Evolutionary conservation across 108 stramenopile genomes (phyloP).

Genomic region (Cyclotella atomus): DNA sequence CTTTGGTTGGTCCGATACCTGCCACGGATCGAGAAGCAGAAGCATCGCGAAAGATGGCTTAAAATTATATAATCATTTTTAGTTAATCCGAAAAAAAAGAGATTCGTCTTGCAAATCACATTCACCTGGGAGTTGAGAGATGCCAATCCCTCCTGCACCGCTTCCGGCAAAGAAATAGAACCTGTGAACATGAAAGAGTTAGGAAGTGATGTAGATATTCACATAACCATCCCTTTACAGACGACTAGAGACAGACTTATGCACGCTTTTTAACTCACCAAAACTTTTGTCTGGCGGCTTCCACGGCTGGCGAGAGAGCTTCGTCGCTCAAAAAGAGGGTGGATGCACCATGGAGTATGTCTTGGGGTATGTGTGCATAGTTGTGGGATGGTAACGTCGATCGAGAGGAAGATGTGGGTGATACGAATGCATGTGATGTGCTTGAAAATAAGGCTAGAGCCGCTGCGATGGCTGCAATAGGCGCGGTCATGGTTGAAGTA

Average conservation of each 20-base stretch:
- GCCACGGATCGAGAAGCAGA: conserved; percentile 27
- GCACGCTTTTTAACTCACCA: no score
- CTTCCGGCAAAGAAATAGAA: conserved; percentile 51
- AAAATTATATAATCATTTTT: no score
- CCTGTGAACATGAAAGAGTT: no score
- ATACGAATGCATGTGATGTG: background rate
- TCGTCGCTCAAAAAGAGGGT: conserved; percentile 1
- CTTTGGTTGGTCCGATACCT: conserved; percentile 15
- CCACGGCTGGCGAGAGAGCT: conserved; percentile 18
- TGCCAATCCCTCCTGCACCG: conserved; percentile 55
- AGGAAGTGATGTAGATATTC: no score
- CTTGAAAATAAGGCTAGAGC: conserved; percentile 1
- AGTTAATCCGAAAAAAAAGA: no score
- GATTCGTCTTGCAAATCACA: no score
- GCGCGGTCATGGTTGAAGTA: background rate
- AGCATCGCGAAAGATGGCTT: conserved; percentile 40
- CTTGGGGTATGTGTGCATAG: background rate
- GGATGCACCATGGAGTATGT: background rate
- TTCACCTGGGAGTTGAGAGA: conserved; percentile 46
- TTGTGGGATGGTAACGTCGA: background rate
- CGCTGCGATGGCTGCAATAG: background rate
- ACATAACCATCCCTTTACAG: no score
- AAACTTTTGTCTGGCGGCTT: conserved; percentile 39
- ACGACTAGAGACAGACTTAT: no score
- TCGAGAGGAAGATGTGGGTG: background rate